A percentile compares a stretch with the other conserved stretches of the same genome.
Conservation (phyloP, 106 monocot species). For the Dendrobium chrysotoxum region DNA sequence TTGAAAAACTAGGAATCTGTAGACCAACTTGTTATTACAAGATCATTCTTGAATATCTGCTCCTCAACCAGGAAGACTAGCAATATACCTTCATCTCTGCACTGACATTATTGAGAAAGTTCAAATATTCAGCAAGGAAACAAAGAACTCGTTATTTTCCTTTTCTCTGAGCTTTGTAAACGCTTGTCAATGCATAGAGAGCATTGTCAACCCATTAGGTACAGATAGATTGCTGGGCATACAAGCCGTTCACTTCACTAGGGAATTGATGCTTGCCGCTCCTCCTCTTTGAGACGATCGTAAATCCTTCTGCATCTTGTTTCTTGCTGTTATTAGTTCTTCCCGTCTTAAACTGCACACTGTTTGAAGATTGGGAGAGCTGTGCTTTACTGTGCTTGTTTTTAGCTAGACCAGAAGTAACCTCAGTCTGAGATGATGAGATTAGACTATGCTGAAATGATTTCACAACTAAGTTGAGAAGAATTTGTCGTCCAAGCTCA, state of each 20-base stretch:
- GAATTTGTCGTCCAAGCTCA: slow-evolving; percentile 82
- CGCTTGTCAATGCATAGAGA: too few species aligned
- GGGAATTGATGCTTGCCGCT: slow-evolving; percentile 53
- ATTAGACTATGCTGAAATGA: slow-evolving; percentile 48
- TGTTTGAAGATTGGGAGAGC: neutral
- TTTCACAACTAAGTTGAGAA: slow-evolving; percentile 81
- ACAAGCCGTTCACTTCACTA: slow-evolving; percentile 45
- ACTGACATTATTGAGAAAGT: neutral
- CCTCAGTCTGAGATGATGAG: slow-evolving; percentile 19
- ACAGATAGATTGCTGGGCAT: slow-evolving; percentile 63
- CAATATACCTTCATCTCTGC: neutral
- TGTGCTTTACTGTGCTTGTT: slow-evolving; percentile 7
- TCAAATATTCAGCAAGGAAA: neutral
- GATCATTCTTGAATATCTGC: neutral
- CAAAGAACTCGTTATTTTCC: neutral
- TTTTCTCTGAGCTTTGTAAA: too few species aligned
- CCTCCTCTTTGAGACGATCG: slow-evolving; percentile 63
- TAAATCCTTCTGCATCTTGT: slow-evolving; percentile 78
- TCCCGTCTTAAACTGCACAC: neutral
- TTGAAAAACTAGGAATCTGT: neutral
- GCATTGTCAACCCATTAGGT: slow-evolving; percentile 27
- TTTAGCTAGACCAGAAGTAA: slow-evolving; percentile 5
- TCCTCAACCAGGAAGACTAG: neutral
- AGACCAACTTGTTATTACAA: neutral
- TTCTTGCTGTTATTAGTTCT: slow-evolving; percentile 15